phyloP scores from a whole-genome alignment of 345 rosid species.

The Gossypium longicalyx region DNA sequence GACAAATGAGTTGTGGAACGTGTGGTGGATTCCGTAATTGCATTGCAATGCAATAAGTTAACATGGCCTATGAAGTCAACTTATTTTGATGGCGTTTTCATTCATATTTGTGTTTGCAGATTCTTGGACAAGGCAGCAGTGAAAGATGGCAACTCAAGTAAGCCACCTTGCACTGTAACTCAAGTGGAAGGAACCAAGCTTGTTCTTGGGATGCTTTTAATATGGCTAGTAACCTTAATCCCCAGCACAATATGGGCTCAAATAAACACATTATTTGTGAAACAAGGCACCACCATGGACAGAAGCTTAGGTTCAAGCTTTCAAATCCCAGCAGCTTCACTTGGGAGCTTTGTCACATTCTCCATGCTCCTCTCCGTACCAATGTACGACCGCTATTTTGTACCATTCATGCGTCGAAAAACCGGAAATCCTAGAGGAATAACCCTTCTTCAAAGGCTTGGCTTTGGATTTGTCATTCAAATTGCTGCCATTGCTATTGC shows the following conservation, averaged over 20 bases:
- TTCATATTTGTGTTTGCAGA: slow-evolving; percentile 29
- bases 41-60: not conserved
- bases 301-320: slow-evolving; percentile 50
- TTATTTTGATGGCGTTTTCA: not conserved
- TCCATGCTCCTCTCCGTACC: slow-evolving; percentile 86
- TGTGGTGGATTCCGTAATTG: slow-evolving; percentile 12
- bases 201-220: slow-evolving; percentile 56
- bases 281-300: slow-evolving; percentile 85
- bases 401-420: slow-evolving; percentile 64
- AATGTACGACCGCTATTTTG: slow-evolving; percentile 70
- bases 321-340: slow-evolving; percentile 78
- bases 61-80: not conserved
- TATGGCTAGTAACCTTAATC: slow-evolving; percentile 74
- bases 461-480: slow-evolving; percentile 73
- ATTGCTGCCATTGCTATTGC: slow-evolving; percentile 65
- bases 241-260: slow-evolving; percentile 92
- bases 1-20: slow-evolving; percentile 13
- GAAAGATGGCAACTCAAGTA: slow-evolving; percentile 31
- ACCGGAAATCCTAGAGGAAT: slow-evolving; percentile 84
- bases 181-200: slow-evolving; percentile 84
- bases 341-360: slow-evolving; percentile 74
- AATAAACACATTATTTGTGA: slow-evolving; percentile 83
- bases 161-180: slow-evolving; percentile 61
- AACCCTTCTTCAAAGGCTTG: slow-evolving; percentile 72
- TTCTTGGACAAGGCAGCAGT: slow-evolving; percentile 88